Percentiles rank a stretch among this genome's conserved stretches.
Evolutionary conservation across 805 yeast genomes (phyloP).

Genomic region (Ogataea ganodermae): DNA sequence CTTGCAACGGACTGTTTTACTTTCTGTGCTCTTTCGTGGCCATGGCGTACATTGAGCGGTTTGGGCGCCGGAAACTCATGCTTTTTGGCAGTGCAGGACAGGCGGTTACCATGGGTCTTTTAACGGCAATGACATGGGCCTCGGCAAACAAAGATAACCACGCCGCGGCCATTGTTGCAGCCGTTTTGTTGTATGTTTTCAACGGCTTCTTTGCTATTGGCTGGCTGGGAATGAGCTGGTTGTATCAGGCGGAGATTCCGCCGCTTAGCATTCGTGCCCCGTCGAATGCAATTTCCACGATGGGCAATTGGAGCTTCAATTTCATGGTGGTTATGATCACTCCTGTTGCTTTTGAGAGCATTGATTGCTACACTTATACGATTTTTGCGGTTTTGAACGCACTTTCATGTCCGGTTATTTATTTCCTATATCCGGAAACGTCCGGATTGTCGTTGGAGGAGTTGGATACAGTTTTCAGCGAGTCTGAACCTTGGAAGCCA

Average conservation of each 20-base stretch:
- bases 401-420: slow-evolving; percentile 43
- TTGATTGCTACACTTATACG: slow-evolving; percentile 44
- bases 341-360: slow-evolving; percentile 44
- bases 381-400: slow-evolving; percentile 48
- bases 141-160: slow-evolving; percentile 26
- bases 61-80: slow-evolving; percentile 44
- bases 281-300: slow-evolving; percentile 53
- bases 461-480: slow-evolving; percentile 39
- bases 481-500: slow-evolving; percentile 39
- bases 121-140: slow-evolving; percentile 41
- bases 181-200: slow-evolving; percentile 48
- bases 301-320: slow-evolving; percentile 59
- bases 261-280: slow-evolving; percentile 54
- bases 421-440: slow-evolving; percentile 49
- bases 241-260: slow-evolving; percentile 61
- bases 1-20: slow-evolving; percentile 24
- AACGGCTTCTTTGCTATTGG: slow-evolving; percentile 52
- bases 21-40: slow-evolving; percentile 42
- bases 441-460: slow-evolving; percentile 49
- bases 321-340: slow-evolving; percentile 59
- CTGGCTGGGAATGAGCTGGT: slow-evolving; percentile 50
- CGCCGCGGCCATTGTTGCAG: slow-evolving; percentile 47
- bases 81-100: slow-evolving; percentile 40
- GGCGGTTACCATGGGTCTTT: slow-evolving; percentile 45
- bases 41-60: slow-evolving; percentile 45